These are phyloP conservation scores for Pseudogymnoascus sp. DNA, from an alignment of 2,329 filamentous ascomycete species.

Conservation along the genomic window DNA sequence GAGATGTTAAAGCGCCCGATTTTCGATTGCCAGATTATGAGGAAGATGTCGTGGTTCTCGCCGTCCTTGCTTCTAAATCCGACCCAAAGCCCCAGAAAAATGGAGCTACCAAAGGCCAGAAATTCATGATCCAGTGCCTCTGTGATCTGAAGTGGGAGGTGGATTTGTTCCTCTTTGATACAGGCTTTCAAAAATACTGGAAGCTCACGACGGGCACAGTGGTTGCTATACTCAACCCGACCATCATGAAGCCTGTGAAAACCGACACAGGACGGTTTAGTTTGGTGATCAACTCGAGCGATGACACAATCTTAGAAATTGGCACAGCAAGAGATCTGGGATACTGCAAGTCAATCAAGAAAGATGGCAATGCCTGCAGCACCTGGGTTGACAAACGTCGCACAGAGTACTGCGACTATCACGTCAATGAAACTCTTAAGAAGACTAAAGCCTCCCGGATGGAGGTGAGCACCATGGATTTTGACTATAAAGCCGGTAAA, in stretches of 20 bases:
- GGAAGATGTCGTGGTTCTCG: constrained; percentile 83
- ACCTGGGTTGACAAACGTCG: constrained; percentile 82
- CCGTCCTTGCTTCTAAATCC: constrained; percentile 81
- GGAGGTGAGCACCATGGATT: constrained; percentile 68
- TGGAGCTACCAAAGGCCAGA: constrained; percentile 44
- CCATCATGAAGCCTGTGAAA: constrained; percentile 78
- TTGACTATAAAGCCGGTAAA: constrained; percentile 25
- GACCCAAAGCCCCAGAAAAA: constrained; percentile 58
- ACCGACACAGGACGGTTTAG: constrained; percentile 77
- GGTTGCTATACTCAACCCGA: constrained; percentile 84
- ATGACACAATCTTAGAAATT: constrained; percentile 84
- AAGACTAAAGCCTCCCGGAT: constrained; percentile 61
- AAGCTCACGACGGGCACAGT: constrained; percentile 88
- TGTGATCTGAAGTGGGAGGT: constrained; percentile 86
- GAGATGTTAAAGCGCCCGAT: constrained; percentile 70
- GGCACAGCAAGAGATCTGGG: constrained; percentile 78
- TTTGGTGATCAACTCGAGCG: constrained; percentile 74
- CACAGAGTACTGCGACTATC: constrained; percentile 87
- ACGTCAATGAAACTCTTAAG: constrained; percentile 73
- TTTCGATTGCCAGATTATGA: constrained; percentile 77
- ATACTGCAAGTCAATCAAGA: constrained; percentile 77
- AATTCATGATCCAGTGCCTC: constrained; percentile 87
- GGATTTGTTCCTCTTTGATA: constrained; percentile 85
- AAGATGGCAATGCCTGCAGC: constrained; percentile 72
- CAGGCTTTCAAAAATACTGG: constrained; percentile 88